Base-by-base conservation (phyloP, 148 eudicot genomes). In the Camellia lanceoleosa region DNA sequence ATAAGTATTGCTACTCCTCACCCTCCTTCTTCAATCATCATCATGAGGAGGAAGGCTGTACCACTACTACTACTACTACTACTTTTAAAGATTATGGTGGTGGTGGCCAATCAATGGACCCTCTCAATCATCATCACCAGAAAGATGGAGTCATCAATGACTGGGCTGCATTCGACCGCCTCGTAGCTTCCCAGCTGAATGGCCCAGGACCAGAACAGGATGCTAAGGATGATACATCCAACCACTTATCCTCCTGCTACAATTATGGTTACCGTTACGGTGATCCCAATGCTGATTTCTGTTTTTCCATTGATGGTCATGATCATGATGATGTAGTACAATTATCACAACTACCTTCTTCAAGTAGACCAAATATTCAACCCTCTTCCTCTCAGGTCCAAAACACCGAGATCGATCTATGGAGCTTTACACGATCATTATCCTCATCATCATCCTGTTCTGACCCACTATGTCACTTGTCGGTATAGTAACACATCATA, bases 131-230 rank as follows among this genome's bases (percentile, higher is more conserved):
- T 30, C 38, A 30, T 30, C 38, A 30, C 58, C 23, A 66, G 20
- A 69, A 73, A 51, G 64, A 58, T 49, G 81, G 73, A 30, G 0
- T 49, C 52, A 70, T 67, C 46, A 82, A 44, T 15, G 84, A 84
- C 63, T 90, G 93, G 93, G 89, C 63, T 1, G 79, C 86, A 2
- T 78, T 90, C 2, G 91, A 90, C 64, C 77, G 82, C 49, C 82
- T 90, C 0, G 93, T 90, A 66, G 93, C 91, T 19, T 86, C 88
- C 0, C 93, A 88, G 75, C 90, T 90, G 7, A 87, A 87, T 51
- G 89, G 91, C 8, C 85, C 85, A 85, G 7, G 83, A 62, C 15
- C 61, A 75, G 11, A 30, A 30, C 38, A 30, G 38, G 38, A 30
- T 30, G 38, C 38, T 30, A 30, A 30, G 38, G 38, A 30, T 30